Evolutionary conservation across 1,284 basidiomycete species (phyloP), one percentile per base, ranked within the genome.

Genomic region (Pseudozyma pruni): DNA sequence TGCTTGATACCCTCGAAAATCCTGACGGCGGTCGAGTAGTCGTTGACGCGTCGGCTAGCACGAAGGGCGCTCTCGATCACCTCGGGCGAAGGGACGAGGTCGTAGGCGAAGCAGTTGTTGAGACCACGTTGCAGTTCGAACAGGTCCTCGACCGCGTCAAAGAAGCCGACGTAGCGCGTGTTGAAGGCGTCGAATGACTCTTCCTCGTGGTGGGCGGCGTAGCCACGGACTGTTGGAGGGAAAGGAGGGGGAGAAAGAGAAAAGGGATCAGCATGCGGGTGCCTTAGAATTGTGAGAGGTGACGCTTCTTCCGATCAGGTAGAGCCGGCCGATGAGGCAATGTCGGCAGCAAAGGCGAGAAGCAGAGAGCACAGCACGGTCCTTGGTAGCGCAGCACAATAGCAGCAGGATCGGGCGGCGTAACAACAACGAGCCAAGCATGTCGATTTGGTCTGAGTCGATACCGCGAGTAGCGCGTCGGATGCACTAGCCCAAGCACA

Each of bases 31-130:
- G 95, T 98, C 43, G 94, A 90, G 84, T 91, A 98, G 87, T 97
- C 94, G 85, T 98, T 91, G 72, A 97, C 93, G 79, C 94, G 89
- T 76, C 95, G 88, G 34, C 92, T 89, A 50, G 94, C 93, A 63
- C 89, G 88, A 71, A 98, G 86, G 37, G 94, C 94, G 66, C 91
- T 90, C 85, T 94, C 93, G 68, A 97, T 86, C 76, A 98, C 93
- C 57, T 88, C 86, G 42, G 92, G 89, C 9, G 93, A 89, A 40
- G 95, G 95, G 23, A 98, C 96, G 69, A 98, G 88, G 84, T 98
- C 95, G 85, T 98, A 95, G 1, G 95, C 92, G 83, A 98, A 98
- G 86, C 93, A 96, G 88, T 98, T 98, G 88, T 98, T 98, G 76
- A 98, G 87, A 43, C 95, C 95, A 63, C 95, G 91, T 62, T 81